A percentile compares a stretch with the other conserved stretches of the same genome.
phyloP scores from a whole-genome alignment of 108 stramenopile genomes.

The Skeletonema costatum region DNA sequence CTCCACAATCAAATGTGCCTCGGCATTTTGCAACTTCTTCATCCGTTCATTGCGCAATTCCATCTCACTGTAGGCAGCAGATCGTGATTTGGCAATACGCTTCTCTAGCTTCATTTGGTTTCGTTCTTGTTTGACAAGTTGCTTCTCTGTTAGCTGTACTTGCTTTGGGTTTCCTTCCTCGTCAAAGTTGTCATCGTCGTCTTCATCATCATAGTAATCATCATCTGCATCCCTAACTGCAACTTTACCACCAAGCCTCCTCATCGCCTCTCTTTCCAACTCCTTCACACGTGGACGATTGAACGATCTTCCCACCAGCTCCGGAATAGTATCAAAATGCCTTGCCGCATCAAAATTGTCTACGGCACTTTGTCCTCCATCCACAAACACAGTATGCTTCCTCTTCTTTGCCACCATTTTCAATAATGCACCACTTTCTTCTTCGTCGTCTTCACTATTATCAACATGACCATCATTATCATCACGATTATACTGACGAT shows the following conservation, averaged over 20 bases:
- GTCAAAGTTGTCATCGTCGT: slow-evolving; percentile 9
- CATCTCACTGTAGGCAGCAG: slow-evolving; percentile 84
- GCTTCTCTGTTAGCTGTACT: slow-evolving; percentile 31
- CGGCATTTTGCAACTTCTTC: slow-evolving; percentile 48
- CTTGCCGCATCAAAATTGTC: slow-evolving; percentile 82
- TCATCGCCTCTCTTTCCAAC: slow-evolving; percentile 35
- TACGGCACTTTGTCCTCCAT: slow-evolving; percentile 49
- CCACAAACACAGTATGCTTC: slow-evolving; percentile 84
- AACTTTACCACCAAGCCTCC: slow-evolving; percentile 45
- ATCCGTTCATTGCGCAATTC: slow-evolving; percentile 58
- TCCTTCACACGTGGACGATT: slow-evolving; percentile 71
- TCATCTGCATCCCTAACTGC: slow-evolving; percentile 18
- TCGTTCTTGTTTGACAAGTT: slow-evolving; percentile 44
- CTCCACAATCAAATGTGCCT: slow-evolving; percentile 83
- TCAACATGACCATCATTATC: neutral
- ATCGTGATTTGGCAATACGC: slow-evolving; percentile 65
- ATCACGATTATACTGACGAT: neutral
- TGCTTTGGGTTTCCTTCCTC: slow-evolving; percentile 15
- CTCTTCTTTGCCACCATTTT: slow-evolving; percentile 37
- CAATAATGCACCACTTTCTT: neutral
- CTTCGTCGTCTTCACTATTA: slow-evolving; percentile 22
- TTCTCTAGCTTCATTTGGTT: slow-evolving; percentile 46
- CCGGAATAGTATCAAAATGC: slow-evolving; percentile 91
- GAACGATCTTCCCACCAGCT: slow-evolving; percentile 82
- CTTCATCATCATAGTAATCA: slow-evolving; percentile 26